Percentiles rank a stretch among this genome's conserved stretches.
Evolutionary conservation across 2,329 filamentous ascomycete genomes (phyloP).

Genomic region (Stemphylium lycopersici): DNA sequence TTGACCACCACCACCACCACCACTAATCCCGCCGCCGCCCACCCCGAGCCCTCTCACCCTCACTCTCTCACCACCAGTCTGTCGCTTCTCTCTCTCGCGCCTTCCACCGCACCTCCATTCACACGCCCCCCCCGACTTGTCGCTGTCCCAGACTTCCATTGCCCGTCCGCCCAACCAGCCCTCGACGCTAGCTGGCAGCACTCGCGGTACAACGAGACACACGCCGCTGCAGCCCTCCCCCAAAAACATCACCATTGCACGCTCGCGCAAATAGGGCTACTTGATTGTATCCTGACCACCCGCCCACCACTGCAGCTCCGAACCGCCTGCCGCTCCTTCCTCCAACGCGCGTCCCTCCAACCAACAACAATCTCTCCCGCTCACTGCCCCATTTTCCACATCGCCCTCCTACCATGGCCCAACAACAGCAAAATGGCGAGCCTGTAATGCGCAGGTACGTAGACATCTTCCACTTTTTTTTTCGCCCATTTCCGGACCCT

Average conservation of each 20-base stretch:
- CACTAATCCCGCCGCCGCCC: neutral
- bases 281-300: conserved; percentile 16
- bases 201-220: conserved; percentile 4
- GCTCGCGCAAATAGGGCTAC: conserved; percentile 11
- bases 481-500: conserved; percentile 10
- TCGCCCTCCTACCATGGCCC: conserved; percentile 41
- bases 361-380: neutral
- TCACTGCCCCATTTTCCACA: conserved; percentile 7
- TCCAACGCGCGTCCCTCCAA: neutral
- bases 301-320: neutral
- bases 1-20: neutral
- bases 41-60: neutral
- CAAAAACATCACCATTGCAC: neutral
- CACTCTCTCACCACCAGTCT: conserved; percentile 1
- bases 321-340: neutral
- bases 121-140: conserved; percentile 11
- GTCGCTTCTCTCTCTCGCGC: conserved; percentile 17
- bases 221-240: conserved; percentile 1
- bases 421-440: conserved; percentile 49
- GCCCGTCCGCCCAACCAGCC: too few relatives aligned
- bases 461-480: conserved; percentile 12
- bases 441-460: conserved; percentile 72
- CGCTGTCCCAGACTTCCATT: conserved; percentile 2
- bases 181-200: conserved; percentile 5
- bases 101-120: conserved; percentile 9